A percentile compares a stretch with the other conserved stretches of the same genome.
Conservation (phyloP, 176 grass and related monocot genomes). For the Ensete glaucum region DNA sequence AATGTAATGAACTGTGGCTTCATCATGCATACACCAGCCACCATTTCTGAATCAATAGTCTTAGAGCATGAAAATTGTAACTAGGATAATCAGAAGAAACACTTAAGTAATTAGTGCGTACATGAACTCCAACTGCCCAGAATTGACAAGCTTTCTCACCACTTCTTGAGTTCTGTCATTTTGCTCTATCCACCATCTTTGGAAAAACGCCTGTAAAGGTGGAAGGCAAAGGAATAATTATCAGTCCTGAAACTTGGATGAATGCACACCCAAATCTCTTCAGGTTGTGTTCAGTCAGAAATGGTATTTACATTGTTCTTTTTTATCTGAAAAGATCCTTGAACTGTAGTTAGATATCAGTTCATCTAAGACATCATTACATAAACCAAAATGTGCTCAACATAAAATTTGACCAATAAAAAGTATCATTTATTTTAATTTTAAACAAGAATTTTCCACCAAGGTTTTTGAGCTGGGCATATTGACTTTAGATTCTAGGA, state of each 20-base stretch:
- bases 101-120: constrained; percentile 26
- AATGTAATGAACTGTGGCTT: constrained; percentile 82
- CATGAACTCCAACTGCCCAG: constrained; percentile 86
- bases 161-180: constrained; percentile 44
- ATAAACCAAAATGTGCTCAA: not conserved
- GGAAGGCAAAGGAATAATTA: not conserved
- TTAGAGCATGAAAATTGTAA: constrained; percentile 14
- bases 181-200: constrained; percentile 93
- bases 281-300: not conserved
- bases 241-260: not conserved
- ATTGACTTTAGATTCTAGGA: too few species aligned
- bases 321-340: not conserved
- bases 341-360: not conserved
- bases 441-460: too few species aligned
- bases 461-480: too few species aligned
- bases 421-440: too few species aligned
- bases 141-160: constrained; percentile 53
- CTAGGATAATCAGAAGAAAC: constrained; percentile 3
- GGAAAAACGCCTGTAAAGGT: constrained; percentile 74
- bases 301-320: not conserved
- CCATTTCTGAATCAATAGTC: constrained; percentile 59
- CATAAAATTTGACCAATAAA: too few species aligned
- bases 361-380: not conserved
- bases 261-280: not conserved
- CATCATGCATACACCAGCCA: constrained; percentile 97